Evolutionary conservation across 1,284 basidiomycete species (phyloP), one percentile per base, ranked within the genome.

Genomic region (Rhodotorula glutinis): DNA sequence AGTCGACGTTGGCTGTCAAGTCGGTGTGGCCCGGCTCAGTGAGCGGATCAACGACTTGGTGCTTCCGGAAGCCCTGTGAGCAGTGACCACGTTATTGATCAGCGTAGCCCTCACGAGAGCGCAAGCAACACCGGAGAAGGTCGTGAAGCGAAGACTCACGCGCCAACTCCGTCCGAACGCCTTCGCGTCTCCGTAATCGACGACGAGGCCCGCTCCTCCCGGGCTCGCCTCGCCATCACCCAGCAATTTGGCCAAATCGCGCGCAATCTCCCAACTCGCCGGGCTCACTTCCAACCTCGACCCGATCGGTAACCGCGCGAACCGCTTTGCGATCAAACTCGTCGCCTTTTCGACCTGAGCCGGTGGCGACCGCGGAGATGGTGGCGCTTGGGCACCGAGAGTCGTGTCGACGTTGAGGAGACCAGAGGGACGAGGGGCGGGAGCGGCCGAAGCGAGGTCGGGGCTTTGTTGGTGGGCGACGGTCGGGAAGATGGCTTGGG

Each of bases 1-100:
- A 99, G 79, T 98, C 93, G 60, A 99, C 95, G 76, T 98, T 97
- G 41, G 89, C 88, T 0, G 96, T 98, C 57, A 98, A 80, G 78
- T 98, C 96, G 54, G 90, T 89, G 55, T 89, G 83, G 17, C 96
- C 95, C 0, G 95, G 94, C 16, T 84, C 80, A 63, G 88, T 82
- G 75, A 98, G 94, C 0, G 91, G 83, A 76, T 94, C 89, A 0
- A 92, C 90, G 27, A 93, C 85, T 70, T 88, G 83, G 78, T 98
- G 96, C 38, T 87, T 82, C 74, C 88, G 87, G 83, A 99, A 98
- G 0, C 89, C 95, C 89, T 95, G 71, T 7, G 30, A 1, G 41
- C 65, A 4, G 33, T 7, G 30, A 56, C 41, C 29, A 43, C 25
- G 19, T 17, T 46, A 38, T n/a, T 9, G 1, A 8, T 57, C 41